phyloP scores from a whole-genome alignment of 441 rosid genomes.

The Croton setiger region DNA sequence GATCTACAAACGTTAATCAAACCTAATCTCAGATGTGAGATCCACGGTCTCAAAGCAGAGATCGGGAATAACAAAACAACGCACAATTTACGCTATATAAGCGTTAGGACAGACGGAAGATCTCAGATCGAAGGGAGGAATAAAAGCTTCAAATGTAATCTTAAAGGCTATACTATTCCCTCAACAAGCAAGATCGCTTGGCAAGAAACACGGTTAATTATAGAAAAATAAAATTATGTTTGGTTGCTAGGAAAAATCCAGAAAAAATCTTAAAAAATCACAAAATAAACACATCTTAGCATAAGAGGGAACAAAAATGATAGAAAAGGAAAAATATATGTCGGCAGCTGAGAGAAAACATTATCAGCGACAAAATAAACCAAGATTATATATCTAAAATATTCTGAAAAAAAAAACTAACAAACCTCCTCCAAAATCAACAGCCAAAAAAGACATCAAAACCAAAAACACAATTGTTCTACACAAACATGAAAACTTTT shows the following conservation, averaged over 20 bases:
- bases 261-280: background rate
- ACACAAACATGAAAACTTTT: background rate
- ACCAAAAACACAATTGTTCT: background rate
- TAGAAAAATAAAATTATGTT: background rate
- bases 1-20: background rate
- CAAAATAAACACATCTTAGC: background rate
- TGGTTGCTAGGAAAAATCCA: slow-evolving; percentile 1
- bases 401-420: background rate
- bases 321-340: background rate
- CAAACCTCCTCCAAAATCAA: background rate
- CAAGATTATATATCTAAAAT: background rate
- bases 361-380: background rate
- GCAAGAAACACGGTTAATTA: background rate
- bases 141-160: background rate
- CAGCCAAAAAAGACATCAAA: background rate
- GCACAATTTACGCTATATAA: background rate
- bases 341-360: background rate
- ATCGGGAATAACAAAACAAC: background rate
- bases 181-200: slow-evolving; percentile 8
- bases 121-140: slow-evolving; percentile 11
- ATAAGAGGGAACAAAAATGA: background rate
- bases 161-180: background rate
- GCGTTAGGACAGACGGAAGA: background rate
- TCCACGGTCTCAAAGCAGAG: background rate
- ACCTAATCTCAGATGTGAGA: background rate